Conservation (phyloP, 2,329 filamentous ascomycete genomes). For the Trichoderma harzianum region DNA sequence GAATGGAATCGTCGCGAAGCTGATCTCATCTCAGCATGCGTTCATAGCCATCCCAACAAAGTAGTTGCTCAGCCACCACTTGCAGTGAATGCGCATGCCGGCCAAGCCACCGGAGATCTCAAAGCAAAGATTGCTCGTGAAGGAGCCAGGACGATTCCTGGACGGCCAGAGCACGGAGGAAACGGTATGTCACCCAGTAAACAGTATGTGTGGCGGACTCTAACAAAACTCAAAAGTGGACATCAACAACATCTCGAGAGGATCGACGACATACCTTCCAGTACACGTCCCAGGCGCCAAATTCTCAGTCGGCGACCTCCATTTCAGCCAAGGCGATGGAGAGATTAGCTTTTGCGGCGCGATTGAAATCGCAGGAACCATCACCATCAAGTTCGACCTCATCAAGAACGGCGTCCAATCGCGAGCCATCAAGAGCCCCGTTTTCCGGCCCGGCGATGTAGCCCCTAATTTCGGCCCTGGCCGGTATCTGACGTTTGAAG, state of each 20-base stretch:
- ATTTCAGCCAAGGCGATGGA: slow-evolving; percentile 80
- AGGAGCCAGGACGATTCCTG: slow-evolving; percentile 81
- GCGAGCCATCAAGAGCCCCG: slow-evolving; percentile 74
- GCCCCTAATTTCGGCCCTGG: slow-evolving; percentile 85
- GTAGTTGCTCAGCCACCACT: slow-evolving; percentile 75
- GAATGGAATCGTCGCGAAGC: slow-evolving; percentile 83
- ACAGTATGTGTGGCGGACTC: not conserved
- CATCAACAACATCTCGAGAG: slow-evolving; percentile 80
- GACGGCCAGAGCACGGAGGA: slow-evolving; percentile 80
- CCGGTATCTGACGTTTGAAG: slow-evolving; percentile 53
- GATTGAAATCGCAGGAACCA: slow-evolving; percentile 91
- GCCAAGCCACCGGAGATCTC: slow-evolving; percentile 55
- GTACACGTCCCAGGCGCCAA: slow-evolving; percentile 85
- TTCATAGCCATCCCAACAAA: slow-evolving; percentile 57
- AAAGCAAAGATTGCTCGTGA: slow-evolving; percentile 69
- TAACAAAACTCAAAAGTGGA: slow-evolving; percentile 52
- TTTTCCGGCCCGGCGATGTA: slow-evolving; percentile 83
- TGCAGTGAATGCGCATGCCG: slow-evolving; percentile 69
- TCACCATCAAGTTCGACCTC: slow-evolving; percentile 85
- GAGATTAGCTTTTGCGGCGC: slow-evolving; percentile 87
- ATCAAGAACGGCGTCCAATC: slow-evolving; percentile 76
- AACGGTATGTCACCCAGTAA: slow-evolving; percentile 43
- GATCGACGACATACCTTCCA: slow-evolving; percentile 80
- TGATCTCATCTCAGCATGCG: slow-evolving; percentile 65
- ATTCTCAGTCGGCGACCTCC: slow-evolving; percentile 84